Base-by-base conservation (phyloP, 2,329 filamentous ascomycete species). In the Emydomyces testavorans region DNA sequence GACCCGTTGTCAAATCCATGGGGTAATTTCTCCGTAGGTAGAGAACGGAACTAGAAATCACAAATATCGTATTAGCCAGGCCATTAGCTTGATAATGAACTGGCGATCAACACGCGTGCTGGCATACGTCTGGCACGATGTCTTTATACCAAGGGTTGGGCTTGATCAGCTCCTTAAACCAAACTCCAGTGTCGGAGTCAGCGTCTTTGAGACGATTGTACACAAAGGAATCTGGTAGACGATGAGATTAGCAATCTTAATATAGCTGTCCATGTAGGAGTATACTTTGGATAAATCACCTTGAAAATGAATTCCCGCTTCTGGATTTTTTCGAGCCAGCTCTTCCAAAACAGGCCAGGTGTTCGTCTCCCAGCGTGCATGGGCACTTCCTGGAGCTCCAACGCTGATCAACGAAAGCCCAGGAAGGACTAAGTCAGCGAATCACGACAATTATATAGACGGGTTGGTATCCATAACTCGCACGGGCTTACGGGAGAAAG, bases 301-400 rank as follows among this genome's bases (percentile, higher is more conserved):
- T 68, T 88, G 85, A 53, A 87, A 84, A 60, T 92, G 85, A 41
- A 93, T 78, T 5, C 85, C 86, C 2, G 85, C 82, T 55, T 90
- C 85, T 0, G 84, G 84, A 1, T 82, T 73, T 40, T 84, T 73
- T 52, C 75, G 71, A 0, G 76, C 74, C 10, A 85, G 65, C 13
- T 75, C 70, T 55, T 73, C 74, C 46, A 85, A 63, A 48, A 77
- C 77, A 2, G 76, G 72, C 78, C 79, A 85, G 4, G 80, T 84
- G 26, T 74, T 70, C 49, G 69, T 70, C 58, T 85, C 82, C 75
- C 76, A 83, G 42, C 60, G 57, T 8, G 61, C 64, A 46, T 66
- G 65, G 4, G 60, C 51, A 41, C 62, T 69, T 3, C 65, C 66
- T 28, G 57, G 48, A 11, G 57, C 53, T 6, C 68, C 69, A n/a